These are phyloP conservation scores for Penicillium rolfsii DNA, from an alignment of 2,329 filamentous ascomycete species.

Conservation along the genomic window DNA sequence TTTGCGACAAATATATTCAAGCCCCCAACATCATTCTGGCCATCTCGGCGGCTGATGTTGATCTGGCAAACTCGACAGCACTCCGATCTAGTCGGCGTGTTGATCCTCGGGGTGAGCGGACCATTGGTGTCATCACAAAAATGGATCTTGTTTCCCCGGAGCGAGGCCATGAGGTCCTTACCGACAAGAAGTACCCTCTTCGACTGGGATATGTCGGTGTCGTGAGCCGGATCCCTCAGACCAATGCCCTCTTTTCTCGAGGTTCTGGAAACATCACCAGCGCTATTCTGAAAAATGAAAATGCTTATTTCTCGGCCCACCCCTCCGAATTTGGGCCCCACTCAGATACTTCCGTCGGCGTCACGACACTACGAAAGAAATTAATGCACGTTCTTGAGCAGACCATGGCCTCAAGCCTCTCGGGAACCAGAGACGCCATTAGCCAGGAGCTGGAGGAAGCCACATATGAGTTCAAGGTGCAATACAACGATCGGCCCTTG, in stretches of 20 bases:
- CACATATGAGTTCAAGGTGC: constrained; percentile 98
- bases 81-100: constrained; percentile 86
- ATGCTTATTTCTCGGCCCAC: constrained; percentile 82
- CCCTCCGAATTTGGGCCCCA: constrained; percentile 76
- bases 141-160: constrained; percentile 93
- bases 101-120: constrained; percentile 90
- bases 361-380: constrained; percentile 85
- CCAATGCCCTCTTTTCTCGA: constrained; percentile 75
- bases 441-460: constrained; percentile 94
- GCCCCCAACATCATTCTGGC: constrained; percentile 94
- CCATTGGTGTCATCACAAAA: constrained; percentile 98
- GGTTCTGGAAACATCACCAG: constrained; percentile 77
- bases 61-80: constrained; percentile 94
- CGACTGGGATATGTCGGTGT: constrained; percentile 96
- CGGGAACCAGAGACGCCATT: constrained; percentile 88
- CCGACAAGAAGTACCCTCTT: constrained; percentile 89
- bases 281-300: constrained; percentile 85
- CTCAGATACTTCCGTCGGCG: constrained; percentile 76
- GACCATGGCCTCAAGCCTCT: constrained; percentile 91
- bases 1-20: constrained; percentile 98
- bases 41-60: constrained; percentile 96
- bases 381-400: constrained; percentile 96
- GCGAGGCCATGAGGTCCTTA: constrained; percentile 76
- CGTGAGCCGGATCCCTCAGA: constrained; percentile 76
- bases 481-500: constrained; percentile 94